phyloP scores from a whole-genome alignment of 108 stramenopile genomes.

The Stephanodiscus minutulus region DNA sequence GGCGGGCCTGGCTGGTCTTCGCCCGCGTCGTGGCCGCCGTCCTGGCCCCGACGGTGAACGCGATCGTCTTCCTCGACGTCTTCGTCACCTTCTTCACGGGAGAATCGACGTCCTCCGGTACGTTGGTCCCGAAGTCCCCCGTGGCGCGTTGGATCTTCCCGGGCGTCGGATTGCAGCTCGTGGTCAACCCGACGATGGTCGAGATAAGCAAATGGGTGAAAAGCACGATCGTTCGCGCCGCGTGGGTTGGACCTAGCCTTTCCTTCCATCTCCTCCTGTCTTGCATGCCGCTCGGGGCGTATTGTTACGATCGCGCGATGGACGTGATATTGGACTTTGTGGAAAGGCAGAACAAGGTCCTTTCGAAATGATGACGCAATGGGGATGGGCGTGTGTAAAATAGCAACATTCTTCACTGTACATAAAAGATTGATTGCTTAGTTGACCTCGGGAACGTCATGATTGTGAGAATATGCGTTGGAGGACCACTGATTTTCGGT shows the following conservation, averaged over 20 bases:
- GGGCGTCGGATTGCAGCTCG: conserved; percentile 67
- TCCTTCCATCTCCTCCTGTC: conserved; percentile 26
- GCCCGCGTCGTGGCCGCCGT: conserved; percentile 53
- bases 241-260: conserved; percentile 60
- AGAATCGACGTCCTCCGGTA: conserved; percentile 57
- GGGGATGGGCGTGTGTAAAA: not conserved
- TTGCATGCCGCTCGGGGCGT: conserved; percentile 27
- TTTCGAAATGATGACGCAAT: not conserved
- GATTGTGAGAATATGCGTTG: too few relatives aligned
- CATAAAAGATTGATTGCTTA: too few relatives aligned
- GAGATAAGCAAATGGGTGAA: conserved; percentile 32
- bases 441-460: too few relatives aligned
- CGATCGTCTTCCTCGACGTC: conserved; percentile 70
- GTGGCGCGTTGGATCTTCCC: conserved; percentile 74
- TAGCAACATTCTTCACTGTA: too few relatives aligned
- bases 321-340: conserved; percentile 47
- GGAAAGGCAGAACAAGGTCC: conserved; percentile 28
- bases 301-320: conserved; percentile 42
- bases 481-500: too few relatives aligned
- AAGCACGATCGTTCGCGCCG: not conserved
- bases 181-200: conserved; percentile 78
- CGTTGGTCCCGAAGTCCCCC: conserved; percentile 62
- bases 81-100: conserved; percentile 86
- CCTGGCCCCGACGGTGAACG: conserved; percentile 51
- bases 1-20: conserved; percentile 25